Conservation (phyloP, 2,329 filamentous ascomycete genomes). For the Nemania abortiva region DNA sequence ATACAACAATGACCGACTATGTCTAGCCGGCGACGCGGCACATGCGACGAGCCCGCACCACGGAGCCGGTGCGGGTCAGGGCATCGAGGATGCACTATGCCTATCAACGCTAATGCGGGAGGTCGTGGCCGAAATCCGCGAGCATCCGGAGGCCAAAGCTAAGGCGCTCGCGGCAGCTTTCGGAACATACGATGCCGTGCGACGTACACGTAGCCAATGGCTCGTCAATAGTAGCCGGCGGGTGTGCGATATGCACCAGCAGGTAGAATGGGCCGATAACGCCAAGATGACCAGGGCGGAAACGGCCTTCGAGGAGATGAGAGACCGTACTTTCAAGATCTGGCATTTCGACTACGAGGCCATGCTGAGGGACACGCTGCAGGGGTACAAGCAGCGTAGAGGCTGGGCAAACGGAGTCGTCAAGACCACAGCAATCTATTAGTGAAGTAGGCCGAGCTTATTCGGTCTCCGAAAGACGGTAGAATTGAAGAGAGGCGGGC, state of each 20-base stretch:
- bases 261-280: constrained; percentile 39
- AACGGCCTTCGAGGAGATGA: constrained; percentile 44
- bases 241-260: constrained; percentile 40
- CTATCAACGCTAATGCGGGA: constrained; percentile 61
- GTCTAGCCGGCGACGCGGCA: constrained; percentile 45
- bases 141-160: constrained; percentile 25
- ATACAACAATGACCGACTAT: constrained; percentile 39
- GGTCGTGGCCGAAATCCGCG: constrained; percentile 29
- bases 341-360: constrained; percentile 43
- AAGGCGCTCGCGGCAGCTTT: constrained; percentile 36
- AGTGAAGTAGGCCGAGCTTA: background rate
- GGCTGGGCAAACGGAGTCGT: constrained; percentile 27
- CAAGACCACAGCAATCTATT: constrained; percentile 21
- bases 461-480: constrained; percentile 10
- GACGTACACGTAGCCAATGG: constrained; percentile 43
- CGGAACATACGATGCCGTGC: constrained; percentile 35
- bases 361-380: constrained; percentile 41
- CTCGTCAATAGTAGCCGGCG: constrained; percentile 44
- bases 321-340: constrained; percentile 42
- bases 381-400: constrained; percentile 34
- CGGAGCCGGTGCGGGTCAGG: constrained; percentile 44
- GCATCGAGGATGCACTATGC: constrained; percentile 55
- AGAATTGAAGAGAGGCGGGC: background rate
- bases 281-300: constrained; percentile 40
- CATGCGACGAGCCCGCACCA: constrained; percentile 45